Base-by-base conservation (phyloP, 768 basidiomycete genomes). In the Agrocybe praecox region DNA sequence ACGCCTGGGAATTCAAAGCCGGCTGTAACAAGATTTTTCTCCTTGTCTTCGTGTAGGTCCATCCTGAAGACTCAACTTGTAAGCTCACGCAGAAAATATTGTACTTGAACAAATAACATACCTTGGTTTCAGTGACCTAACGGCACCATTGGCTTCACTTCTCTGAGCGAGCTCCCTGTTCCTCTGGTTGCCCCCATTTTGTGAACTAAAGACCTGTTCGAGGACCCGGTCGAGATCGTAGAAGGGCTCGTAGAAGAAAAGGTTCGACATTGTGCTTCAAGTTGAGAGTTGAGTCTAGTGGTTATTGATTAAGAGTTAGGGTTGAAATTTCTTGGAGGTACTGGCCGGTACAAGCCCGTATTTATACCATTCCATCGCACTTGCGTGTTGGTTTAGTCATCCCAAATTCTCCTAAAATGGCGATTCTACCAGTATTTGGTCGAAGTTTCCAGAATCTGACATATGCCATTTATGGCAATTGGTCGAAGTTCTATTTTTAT, bases 1-100 rank as follows among this genome's bases (percentile, higher is more conserved):
- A 86, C 18, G 18, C 84, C 84, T 0, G 85, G 84, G 6, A 87
- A 69, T 62, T 87, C 85, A 60, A 40, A 40, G 12, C 14, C 14
- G 36, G 36, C 36, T 4, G 36, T 40, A 12, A 40, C 36, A 3
- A 40, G 12, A n/a, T 40, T 40, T 40, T 40, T 68, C 21, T 78
- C 73, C 1, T 63, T 47, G 58, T 82, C 69, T 56, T 85, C 83
- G 62, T 81, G 78, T 2, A 85, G 64, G 60, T 85, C 80, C 76
- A 86, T 79, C 58, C 84, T 85, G 58, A 3, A 14, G 12, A 40
- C n/a, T 4, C n/a, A 40, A 40, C n/a, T n/a, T n/a, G 36, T 15
- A 6, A n/a, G 36, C n/a, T 14, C 0, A 14, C 18, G n/a, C n/a
- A n/a, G 21, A 12, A n/a, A n/a, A n/a, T n/a, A n/a, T n/a, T n/a